These are phyloP conservation scores for Fusarium sp. DNA, from an alignment of 2,329 filamentous ascomycete genomes.

Conservation along the genomic window DNA sequence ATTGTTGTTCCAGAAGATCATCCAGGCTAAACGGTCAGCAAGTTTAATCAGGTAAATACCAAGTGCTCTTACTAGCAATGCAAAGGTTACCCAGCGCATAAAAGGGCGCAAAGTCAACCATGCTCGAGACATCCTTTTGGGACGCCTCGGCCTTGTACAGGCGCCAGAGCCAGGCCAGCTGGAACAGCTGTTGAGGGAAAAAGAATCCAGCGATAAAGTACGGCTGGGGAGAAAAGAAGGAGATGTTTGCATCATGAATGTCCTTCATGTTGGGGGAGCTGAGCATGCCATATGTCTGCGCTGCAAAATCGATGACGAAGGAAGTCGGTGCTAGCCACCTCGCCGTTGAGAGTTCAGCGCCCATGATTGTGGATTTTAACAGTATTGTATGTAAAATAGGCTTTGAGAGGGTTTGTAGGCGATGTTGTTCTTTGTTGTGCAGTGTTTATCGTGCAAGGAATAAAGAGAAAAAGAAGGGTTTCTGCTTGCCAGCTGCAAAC, in stretches of 20 bases:
- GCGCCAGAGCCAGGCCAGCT: constrained; percentile 4
- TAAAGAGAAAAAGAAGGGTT: neutral
- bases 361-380: neutral
- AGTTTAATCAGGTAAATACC: neutral
- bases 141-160: neutral
- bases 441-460: neutral
- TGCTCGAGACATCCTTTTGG: neutral
- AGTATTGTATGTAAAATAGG: neutral
- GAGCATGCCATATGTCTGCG: constrained; percentile 7
- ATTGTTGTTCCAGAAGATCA: constrained; percentile 5
- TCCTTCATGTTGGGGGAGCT: constrained; percentile 16
- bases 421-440: neutral
- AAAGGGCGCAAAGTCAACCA: constrained; percentile 1
- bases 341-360: constrained; percentile 4
- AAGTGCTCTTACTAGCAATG: neutral
- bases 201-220: constrained; percentile 12
- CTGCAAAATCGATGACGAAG: constrained; percentile 6
- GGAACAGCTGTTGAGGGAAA: constrained; percentile 1
- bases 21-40: neutral
- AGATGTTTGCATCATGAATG: constrained; percentile 9
- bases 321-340: constrained; percentile 6
- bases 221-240: constrained; percentile 11
- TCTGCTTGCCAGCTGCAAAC: neutral
- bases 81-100: neutral
- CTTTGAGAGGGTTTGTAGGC: neutral